These are phyloP conservation scores for Ophiostoma australiae DNA, from an alignment of 2,329 filamentous ascomycete genomes.

Conservation along the genomic window DNA sequence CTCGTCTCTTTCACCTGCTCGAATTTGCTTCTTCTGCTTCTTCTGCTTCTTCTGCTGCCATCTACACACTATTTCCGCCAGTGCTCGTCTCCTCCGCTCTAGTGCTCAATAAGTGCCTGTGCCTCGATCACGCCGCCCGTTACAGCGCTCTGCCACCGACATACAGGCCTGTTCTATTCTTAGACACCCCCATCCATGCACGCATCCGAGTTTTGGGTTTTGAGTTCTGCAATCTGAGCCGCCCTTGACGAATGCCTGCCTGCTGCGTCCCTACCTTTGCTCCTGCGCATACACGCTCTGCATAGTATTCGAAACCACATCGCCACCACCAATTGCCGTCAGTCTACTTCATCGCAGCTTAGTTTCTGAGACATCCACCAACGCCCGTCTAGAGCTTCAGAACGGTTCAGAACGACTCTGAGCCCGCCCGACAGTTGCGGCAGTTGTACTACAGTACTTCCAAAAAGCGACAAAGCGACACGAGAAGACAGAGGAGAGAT, in stretches of 20 bases:
- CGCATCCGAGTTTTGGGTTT: constrained; percentile 14
- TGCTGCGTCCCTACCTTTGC: not conserved
- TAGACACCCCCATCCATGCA: constrained; percentile 13
- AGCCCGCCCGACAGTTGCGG: not conserved
- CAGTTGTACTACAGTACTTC: not conserved
- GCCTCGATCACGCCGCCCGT: constrained; percentile 18
- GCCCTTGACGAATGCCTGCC: constrained; percentile 17
- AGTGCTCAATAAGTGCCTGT: not conserved
- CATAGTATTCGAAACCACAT: not conserved
- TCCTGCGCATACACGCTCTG: not conserved
- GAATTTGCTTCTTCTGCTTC: no score
- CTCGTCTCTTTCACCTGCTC: not conserved
- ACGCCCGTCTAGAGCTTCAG: not conserved
- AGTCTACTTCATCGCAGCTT: not conserved
- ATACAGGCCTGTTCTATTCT: constrained; percentile 19
- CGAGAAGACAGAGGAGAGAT: not conserved
- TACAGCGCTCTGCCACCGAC: constrained; percentile 9
- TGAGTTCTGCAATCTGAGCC: constrained; percentile 5
- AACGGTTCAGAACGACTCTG: not conserved
- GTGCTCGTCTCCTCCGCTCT: not conserved
- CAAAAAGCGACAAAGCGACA: not conserved
- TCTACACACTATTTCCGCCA: not conserved
- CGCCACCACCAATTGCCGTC: not conserved
- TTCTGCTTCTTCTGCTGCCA: not conserved
- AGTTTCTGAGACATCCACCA: not conserved